Conservation (phyloP, 1,284 basidiomycete species). For the Trametes sp. region DNA sequence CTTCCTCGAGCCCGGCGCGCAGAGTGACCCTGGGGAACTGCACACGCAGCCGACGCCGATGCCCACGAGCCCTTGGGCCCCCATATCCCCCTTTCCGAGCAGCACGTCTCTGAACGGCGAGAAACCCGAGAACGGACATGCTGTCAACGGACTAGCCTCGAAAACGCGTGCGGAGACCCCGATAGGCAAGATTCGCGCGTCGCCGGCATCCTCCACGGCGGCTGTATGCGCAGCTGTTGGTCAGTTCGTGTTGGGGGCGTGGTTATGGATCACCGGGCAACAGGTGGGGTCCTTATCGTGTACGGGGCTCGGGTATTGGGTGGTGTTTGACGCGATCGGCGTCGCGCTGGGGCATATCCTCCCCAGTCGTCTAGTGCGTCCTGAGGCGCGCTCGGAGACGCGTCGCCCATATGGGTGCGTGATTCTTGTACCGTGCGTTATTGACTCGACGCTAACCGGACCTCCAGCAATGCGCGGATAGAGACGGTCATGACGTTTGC, state of each 20-base stretch:
- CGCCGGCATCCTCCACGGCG: slow-evolving; percentile 32
- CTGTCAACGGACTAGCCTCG: slow-evolving; percentile 13
- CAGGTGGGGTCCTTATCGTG: slow-evolving; percentile 86
- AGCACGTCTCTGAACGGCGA: slow-evolving; percentile 21
- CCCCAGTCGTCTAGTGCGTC: slow-evolving; percentile 47
- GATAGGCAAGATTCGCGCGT: slow-evolving; percentile 33
- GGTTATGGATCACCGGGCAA: slow-evolving; percentile 93
- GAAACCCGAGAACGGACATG: slow-evolving; percentile 13
- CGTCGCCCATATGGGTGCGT: slow-evolving; percentile 75
- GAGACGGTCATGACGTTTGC: slow-evolving; percentile 86
- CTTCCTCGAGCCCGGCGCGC: slow-evolving; percentile 49
- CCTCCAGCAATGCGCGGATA: slow-evolving; percentile 70
- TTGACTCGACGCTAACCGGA: not conserved
- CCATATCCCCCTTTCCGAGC: slow-evolving; percentile 48
- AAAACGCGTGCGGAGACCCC: slow-evolving; percentile 30
- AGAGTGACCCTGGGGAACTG: slow-evolving; percentile 39
- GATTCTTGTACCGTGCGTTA: slow-evolving; percentile 23
- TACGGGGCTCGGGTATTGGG: slow-evolving; percentile 94
- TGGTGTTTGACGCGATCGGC: slow-evolving; percentile 93
- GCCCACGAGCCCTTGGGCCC: slow-evolving; percentile 63
- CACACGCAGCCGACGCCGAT: slow-evolving; percentile 59
- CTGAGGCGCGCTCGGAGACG: slow-evolving; percentile 40
- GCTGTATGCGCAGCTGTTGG: slow-evolving; percentile 42
- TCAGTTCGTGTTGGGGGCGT: slow-evolving; percentile 71
- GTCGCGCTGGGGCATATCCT: slow-evolving; percentile 66